Evolutionary conservation across 1,284 basidiomycete species (phyloP), one percentile per base, ranked within the genome.

Genomic region (Earliella scabrosa): DNA sequence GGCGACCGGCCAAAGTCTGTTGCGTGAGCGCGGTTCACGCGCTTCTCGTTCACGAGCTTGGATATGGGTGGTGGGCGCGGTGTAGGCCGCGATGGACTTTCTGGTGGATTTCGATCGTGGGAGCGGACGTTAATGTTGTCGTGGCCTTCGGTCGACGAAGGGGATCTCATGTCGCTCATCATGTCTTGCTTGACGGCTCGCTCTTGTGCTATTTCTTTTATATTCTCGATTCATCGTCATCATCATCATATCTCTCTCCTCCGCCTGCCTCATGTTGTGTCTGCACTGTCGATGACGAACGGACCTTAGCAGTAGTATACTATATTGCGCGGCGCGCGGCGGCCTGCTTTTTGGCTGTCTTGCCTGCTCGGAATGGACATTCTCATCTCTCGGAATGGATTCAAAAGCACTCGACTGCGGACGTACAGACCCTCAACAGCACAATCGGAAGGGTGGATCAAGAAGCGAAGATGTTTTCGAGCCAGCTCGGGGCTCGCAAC

Each of bases 1-100:
- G 61, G 54, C 34, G 72, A 73, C 45, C 72, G 81, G 60, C 81
- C 80, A 26, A 75, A 72, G 54, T 82, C 80, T 16, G 66, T 81
- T 23, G 80, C 79, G 18, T 82, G 63, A 70, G 44, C 29, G 13
- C n/a, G n/a, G n/a, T n/a, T n/a, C n/a, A n/a, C n/a, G n/a, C n/a
- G 29, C 29, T 6, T 31, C 29, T 31, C 29, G 29, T 7, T 31
- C 13, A 31, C 13, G 29, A 31, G n/a, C n/a, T n/a, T n/a, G n/a
- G n/a, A n/a, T n/a, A n/a, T n/a, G n/a, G n/a, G n/a, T n/a, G n/a
- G n/a, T n/a, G n/a, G n/a, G n/a, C n/a, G n/a, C n/a, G n/a, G 24
- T 31, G 16, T 35, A 20, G 27, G 23, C 40, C 36, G 31, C 38
- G 27, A 39, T 48, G 34, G 24, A 40, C 27, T 2, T 45, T 45